Base-by-base conservation (phyloP, 495 filamentous ascomycete genomes). In the Neurospora intermedia region DNA sequence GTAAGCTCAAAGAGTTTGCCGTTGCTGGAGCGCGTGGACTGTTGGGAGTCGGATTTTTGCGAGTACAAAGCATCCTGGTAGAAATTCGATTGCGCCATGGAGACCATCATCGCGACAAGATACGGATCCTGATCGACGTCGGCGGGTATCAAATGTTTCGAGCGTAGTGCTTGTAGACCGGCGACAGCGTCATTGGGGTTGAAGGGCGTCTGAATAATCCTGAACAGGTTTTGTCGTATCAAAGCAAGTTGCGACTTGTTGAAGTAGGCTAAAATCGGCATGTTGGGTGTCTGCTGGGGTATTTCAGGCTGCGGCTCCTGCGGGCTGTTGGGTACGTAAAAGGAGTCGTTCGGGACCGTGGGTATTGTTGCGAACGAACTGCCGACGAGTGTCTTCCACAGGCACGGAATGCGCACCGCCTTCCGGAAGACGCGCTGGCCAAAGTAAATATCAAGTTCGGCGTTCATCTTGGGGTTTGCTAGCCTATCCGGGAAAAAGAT, bases 41-140 rank as follows among this genome's bases (percentile, higher is more conserved):
- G 72, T 70, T 69, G 72, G 1, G 76, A 76, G 5, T 76, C 76
- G 2, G 71, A n/a, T 6, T 66, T 66, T 38, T 72, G 70, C 4
- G 69, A 75, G 48, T 43, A 74, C 0, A 74, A 38, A 8, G 70
- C 35, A 2, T 75, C 72, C 7, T 41, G 73, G 74, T 86, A 85
- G 43, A 81, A 82, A 38, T 81, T 81, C 3, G 82, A 76, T 71
- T 86, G 85, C 10, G 84, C 84, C 82, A 86, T 84, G 40, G 83
- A 79, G 11, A 86, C 11, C 70, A 86, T 80, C 18, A 79, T 78
- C 27, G 77, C 83, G 41, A 85, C 75, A 23, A 85, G 77, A 70
- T 84, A 82, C 0, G 83, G 74, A 75, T 86, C 85, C 20, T 86
- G 80, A 39, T 82, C 78, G n/a, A 70, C 66, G 40, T 84, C 78